Evolutionary conservation across 257 asterid species (phyloP), one percentile per base, ranked within the genome.

Genomic region (Thymus quinquecostatus): DNA sequence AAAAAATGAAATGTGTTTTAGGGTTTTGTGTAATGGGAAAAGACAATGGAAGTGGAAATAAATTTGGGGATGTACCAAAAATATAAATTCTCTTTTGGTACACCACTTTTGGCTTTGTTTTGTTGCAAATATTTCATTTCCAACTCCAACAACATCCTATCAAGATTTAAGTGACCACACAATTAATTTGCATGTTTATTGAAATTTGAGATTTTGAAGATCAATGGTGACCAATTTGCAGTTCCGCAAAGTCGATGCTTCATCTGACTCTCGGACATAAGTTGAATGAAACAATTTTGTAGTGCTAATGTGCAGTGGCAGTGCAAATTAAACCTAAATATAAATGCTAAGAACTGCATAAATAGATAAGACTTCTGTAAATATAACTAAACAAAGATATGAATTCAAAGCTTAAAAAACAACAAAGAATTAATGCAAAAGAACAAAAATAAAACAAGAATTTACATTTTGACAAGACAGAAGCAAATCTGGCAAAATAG

Each of bases 381-480:
- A 38, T 8, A 8, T 56, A 58, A 5, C 14, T 10, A 59, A 12
- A 7, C 27, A 54, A 1, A 51, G n/a, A 51, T n/a, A 4, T 21
- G 21, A 21, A 21, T 21, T 21, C 21, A 21, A 21, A 21, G 21
- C 21, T 21, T 21, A 21, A 21, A 21, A 21, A 21, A 21, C 21
- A 21, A 21, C 21, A 21, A 21, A 21, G 21, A 21, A 21, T 21
- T 21, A 21, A 21, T 21, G 21, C 21, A 34, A 13, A 61, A 61
- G 28, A 34, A 21, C 32, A 55, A 43, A 59, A 47, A 51, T 21
- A 72, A 36, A 67, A 13, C 59, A 54, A 36, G 38, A 44, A 62
- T 70, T 66, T 54, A 66, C 75, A 76, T 32, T 57, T 75, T 68
- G 78, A 76, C 76, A 80, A 66, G 78, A 80, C 76, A 12, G 10